Evolutionary conservation across 2,329 filamentous ascomycete genomes (phyloP), one percentile per base, ranked within the genome.

Genomic region (Calonectria hawksworthii): DNA sequence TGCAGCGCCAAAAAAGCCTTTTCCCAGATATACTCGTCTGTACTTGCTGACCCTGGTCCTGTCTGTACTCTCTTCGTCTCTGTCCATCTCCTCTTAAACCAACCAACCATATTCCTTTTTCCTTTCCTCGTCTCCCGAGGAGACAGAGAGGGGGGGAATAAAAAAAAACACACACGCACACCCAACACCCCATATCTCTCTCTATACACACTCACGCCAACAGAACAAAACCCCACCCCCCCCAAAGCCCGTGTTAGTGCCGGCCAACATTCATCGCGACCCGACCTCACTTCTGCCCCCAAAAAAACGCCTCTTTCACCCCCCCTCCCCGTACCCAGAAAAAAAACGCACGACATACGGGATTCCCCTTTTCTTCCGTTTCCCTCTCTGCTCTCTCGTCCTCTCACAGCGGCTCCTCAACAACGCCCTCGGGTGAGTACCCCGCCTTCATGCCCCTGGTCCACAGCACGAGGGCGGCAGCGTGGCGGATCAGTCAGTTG

Each of bases 401-500:
- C 23, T 34, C 51, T 73, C 72, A 74, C 77, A 81, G 68, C 63
- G 77, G 75, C 74, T 83, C 81, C 68, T 84, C 80, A 5, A 84
- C 78, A 13, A 84, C 81, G 8, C 84, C 80, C 64, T 78, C 78
- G 0, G 82, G 73, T 66, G 82, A 82, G 78, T 80, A 85, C 23
- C 36, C 78, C 14, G 80, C 79, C 68, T 70, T 79, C 80, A 81
- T 81, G 21, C 83, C 82, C 59, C 77, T 79, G 36, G 72, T 73
- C 80, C 82, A 81, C 52, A 84, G 73, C 64, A 84, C 82, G 66
- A 76, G 51, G 8, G 77, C 76, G 11, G 83, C 83, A 59, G 81
- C 81, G 65, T 70, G 70, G 38, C 71, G 74, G 36, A 84, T 75
- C n/a, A 85, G 82, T 88, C 86, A 88, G 73, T 79, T 81, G 52